Evolutionary conservation across 257 asterid species (phyloP).

Genomic region (Rhazya stricta): DNA sequence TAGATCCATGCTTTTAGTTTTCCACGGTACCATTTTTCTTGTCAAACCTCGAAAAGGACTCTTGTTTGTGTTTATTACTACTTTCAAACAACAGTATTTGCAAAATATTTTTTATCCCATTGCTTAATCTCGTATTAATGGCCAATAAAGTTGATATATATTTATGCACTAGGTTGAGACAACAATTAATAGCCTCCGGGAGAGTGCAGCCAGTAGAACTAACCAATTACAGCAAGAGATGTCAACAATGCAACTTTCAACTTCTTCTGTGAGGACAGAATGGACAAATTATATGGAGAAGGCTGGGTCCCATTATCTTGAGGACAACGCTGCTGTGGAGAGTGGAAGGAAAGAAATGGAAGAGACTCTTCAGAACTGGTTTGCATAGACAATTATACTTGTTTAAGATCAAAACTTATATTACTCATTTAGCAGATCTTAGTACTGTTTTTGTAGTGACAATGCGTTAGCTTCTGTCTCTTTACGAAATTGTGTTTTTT

Average conservation of each 20-base stretch:
- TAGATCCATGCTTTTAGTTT: neutral
- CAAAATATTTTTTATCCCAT: neutral
- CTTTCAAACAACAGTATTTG: neutral
- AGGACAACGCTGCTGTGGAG: slow-evolving; percentile 72
- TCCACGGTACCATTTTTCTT: neutral
- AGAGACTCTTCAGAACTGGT: slow-evolving; percentile 70
- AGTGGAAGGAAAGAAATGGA: slow-evolving; percentile 66
- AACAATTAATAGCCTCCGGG: slow-evolving; percentile 71
- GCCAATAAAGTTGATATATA: slow-evolving; percentile 1
- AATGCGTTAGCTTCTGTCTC: slow-evolving; percentile 4
- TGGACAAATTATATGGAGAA: slow-evolving; percentile 59
- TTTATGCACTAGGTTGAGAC: slow-evolving; percentile 55
- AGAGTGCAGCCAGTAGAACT: slow-evolving; percentile 73
- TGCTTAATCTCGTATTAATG: neutral
- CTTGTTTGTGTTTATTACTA: neutral
- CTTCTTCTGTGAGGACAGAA: slow-evolving; percentile 59
- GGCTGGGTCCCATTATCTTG: slow-evolving; percentile 63
- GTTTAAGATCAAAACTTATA: neutral
- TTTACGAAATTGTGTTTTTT: slow-evolving; percentile 1
- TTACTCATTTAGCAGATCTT: neutral
- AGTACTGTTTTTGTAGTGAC: slow-evolving; percentile 1
- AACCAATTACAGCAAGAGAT: slow-evolving; percentile 74
- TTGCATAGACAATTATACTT: neutral
- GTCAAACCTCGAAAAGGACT: neutral
- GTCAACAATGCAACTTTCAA: slow-evolving; percentile 74